These are phyloP conservation scores for Gloeopeniophorella convolvens DNA, from an alignment of 768 basidiomycete species.

Conservation along the genomic window DNA sequence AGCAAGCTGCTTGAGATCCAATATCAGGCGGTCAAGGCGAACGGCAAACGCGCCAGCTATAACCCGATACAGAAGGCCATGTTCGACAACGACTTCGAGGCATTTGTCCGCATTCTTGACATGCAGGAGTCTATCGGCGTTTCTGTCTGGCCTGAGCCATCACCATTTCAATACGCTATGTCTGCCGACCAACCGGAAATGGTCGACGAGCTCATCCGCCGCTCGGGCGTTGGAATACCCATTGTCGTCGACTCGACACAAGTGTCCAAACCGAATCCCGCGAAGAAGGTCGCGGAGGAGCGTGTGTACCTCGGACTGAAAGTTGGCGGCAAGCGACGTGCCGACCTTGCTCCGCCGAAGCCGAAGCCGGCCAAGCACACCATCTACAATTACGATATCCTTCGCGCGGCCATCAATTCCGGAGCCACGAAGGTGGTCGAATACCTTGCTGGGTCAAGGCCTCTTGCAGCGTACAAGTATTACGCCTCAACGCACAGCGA, in stretches of 20 bases:
- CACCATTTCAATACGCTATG: slow-evolving; percentile 21
- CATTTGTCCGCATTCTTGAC: slow-evolving; percentile 42
- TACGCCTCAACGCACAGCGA: slow-evolving; percentile 40
- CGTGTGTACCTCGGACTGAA: slow-evolving; percentile 49
- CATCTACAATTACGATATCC: neutral
- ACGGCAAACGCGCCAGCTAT: neutral
- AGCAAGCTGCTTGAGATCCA: slow-evolving; percentile 28
- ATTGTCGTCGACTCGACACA: slow-evolving; percentile 25
- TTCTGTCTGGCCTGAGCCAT: slow-evolving; percentile 26
- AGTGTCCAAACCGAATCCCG: slow-evolving; percentile 25
- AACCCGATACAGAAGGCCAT: slow-evolving; percentile 34
- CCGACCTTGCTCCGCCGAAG: slow-evolving; percentile 38
- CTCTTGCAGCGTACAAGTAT: slow-evolving; percentile 44
- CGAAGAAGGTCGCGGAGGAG: slow-evolving; percentile 33
- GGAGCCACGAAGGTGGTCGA: slow-evolving; percentile 31
- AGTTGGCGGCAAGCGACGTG: slow-evolving; percentile 58
- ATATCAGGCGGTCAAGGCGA: neutral
- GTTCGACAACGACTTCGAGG: slow-evolving; percentile 41
- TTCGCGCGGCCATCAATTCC: neutral
- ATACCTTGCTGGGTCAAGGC: slow-evolving; percentile 42
- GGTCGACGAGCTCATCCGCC: slow-evolving; percentile 51
- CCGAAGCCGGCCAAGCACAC: neutral
- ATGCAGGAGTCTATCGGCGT: slow-evolving; percentile 35
- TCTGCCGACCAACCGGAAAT: slow-evolving; percentile 43
- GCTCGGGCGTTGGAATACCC: slow-evolving; percentile 35